phyloP scores from a whole-genome alignment of 2,329 filamentous ascomycete genomes.

The Colletotrichum eremochloae region DNA sequence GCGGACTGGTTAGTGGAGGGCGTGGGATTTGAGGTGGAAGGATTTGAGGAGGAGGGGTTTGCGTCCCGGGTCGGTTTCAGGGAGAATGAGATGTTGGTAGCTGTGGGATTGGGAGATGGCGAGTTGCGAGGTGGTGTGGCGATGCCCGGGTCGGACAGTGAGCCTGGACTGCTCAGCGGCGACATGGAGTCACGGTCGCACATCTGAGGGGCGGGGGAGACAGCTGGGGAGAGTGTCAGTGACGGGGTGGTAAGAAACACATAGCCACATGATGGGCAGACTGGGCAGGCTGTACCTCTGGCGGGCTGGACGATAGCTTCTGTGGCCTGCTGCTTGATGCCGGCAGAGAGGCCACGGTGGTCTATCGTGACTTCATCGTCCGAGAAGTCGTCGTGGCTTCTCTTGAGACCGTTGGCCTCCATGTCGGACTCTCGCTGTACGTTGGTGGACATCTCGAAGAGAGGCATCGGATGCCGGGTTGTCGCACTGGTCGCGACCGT shows the following conservation, averaged over 20 bases:
- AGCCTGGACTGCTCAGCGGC: constrained; percentile 34
- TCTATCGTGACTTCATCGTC: constrained; percentile 48
- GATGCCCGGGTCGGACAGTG: constrained; percentile 58
- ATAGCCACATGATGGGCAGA: constrained; percentile 5
- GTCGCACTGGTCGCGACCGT: constrained; percentile 29
- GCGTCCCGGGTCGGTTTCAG: constrained; percentile 12
- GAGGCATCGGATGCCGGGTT: constrained; percentile 56
- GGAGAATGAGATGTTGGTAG: constrained; percentile 35
- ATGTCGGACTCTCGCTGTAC: constrained; percentile 55
- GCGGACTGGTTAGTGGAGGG: constrained; percentile 46
- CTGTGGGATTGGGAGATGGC: constrained; percentile 48
- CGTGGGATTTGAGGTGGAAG: constrained; percentile 29
- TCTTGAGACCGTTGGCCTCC: constrained; percentile 58
- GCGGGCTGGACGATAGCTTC: constrained; percentile 24
- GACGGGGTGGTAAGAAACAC: not conserved
- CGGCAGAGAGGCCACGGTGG: constrained; percentile 28
- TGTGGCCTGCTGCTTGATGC: constrained; percentile 37
- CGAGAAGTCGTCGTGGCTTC: constrained; percentile 61
- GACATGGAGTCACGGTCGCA: constrained; percentile 40
- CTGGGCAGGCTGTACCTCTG: constrained; percentile 18
- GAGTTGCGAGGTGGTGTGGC: constrained; percentile 56
- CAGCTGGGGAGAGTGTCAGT: not conserved
- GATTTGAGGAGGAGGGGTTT: constrained; percentile 19
- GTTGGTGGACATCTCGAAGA: constrained; percentile 62
- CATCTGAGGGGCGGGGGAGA: constrained; percentile 20